Base-by-base conservation (phyloP, 192 early-diverging fungal genomes). In the Entomortierella beljakovae region DNA sequence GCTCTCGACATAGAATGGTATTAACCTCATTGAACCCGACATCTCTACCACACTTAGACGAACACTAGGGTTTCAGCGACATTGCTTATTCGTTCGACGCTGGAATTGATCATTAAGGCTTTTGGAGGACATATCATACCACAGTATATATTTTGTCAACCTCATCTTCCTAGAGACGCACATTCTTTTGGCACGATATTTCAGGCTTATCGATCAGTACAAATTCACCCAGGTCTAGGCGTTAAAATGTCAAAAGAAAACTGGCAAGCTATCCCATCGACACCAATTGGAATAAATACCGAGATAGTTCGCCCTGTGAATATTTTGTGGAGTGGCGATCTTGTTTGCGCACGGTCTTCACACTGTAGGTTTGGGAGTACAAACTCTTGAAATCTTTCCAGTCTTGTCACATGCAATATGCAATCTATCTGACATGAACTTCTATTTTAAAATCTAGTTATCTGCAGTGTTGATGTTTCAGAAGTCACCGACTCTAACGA, bases 91-190 rank as follows among this genome's bases (percentile, higher is more conserved):
- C 75, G 66, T 10, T 69, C 66, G 3, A 69, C 61, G 9, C 29
- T 65, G 48, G 67, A 79, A n/a, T 22, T 70, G 42, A 79, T 79
- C 29, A 70, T 79, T 55, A 52, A 57, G 15, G 75, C 75, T 11
- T 79, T 69, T 26, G 75, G 75, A 8, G 75, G 75, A 22, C 62
- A 70, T 29, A 79, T 79, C 54, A 79, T 79, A 55, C 75, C 75
- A 13, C 67, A 79, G 7, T 28, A 54, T 11, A 29, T 65, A 31
- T 49, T 79, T 0, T 70, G 54, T 25, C 51, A 57, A 9, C 9
- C 61, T 0, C 9, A 43, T 1, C 37, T 42, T 15, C 26, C 33
- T 4, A 58, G 32, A 23, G 67, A 79, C 18, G 33, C 61, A 1
- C 61, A 59, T 35, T 79, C 75, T 15, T 70, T 79, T 26, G 52